phyloP scores from a whole-genome alignment of 2,329 filamentous ascomycete genomes.

The Cladophialophora chaetospira region DNA sequence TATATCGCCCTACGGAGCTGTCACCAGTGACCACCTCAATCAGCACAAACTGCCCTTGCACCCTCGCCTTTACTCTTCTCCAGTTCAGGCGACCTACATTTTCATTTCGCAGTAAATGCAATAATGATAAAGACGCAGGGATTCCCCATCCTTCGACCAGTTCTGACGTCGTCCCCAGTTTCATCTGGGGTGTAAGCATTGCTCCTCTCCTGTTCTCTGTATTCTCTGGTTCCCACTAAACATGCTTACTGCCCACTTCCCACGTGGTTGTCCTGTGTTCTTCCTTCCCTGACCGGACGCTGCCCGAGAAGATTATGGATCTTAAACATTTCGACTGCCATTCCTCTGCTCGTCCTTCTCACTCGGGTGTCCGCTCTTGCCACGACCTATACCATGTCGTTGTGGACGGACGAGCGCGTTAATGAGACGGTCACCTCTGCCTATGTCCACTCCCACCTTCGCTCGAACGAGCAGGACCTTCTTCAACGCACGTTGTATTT shows the following conservation, averaged over 20 bases:
- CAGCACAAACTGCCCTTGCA: not conserved
- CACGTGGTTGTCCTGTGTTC: conserved; percentile 6
- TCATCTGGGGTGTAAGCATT: conserved; percentile 7
- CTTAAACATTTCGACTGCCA: not conserved
- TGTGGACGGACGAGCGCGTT: conserved; percentile 52
- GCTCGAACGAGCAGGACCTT: conserved; percentile 38
- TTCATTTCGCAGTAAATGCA: conserved; percentile 1
- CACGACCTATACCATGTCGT: conserved; percentile 29
- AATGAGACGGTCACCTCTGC: conserved; percentile 45
- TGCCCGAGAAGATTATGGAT: conserved; percentile 13
- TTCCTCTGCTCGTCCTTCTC: not conserved
- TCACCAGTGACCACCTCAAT: no score
- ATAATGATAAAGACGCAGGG: not conserved
- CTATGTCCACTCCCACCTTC: conserved; percentile 42
- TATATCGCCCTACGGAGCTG: no score
- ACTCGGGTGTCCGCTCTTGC: not conserved
- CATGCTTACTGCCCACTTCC: conserved; percentile 16
- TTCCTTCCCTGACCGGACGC: conserved; percentile 1
- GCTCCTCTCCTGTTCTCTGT: not conserved
- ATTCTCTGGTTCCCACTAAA: not conserved
- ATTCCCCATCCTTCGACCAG: conserved; percentile 7
- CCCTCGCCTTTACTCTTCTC: not conserved
- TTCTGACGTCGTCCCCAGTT: conserved; percentile 6
- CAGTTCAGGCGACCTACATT: conserved; percentile 4
- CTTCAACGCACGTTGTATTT: conserved; percentile 41